Conservation (phyloP, 352 stramenopile genomes). For the Globisporangium abappressorium region DNA sequence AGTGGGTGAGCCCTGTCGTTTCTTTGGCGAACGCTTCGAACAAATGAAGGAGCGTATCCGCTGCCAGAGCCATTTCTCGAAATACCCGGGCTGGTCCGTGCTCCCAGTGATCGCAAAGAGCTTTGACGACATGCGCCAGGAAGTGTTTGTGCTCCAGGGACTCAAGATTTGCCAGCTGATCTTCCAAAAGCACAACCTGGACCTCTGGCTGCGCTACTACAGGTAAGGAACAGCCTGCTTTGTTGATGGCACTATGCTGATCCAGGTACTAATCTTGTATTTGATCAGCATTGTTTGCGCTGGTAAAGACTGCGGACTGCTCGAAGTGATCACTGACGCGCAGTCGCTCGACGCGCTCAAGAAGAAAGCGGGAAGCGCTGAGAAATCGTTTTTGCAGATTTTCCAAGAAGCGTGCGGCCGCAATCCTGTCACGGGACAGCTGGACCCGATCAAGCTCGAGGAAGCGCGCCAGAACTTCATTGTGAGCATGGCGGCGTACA, state of each 20-base stretch:
- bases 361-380: conserved; percentile 64
- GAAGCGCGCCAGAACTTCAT: conserved; percentile 93
- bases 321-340: conserved; percentile 94
- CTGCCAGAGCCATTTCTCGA: conserved; percentile 59
- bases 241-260: not conserved
- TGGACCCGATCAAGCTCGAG: conserved; percentile 43
- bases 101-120: conserved; percentile 95
- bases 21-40: conserved; percentile 86
- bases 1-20: conserved; percentile 28
- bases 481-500: conserved; percentile 94
- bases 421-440: conserved; percentile 35
- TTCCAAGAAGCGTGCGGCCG: conserved; percentile 49
- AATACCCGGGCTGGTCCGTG: conserved; percentile 82
- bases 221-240: conserved; percentile 19
- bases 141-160: conserved; percentile 95
- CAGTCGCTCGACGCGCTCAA: conserved; percentile 96
- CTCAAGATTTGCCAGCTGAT: conserved; percentile 92
- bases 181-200: conserved; percentile 87
- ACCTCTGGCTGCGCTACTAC: conserved; percentile 94
- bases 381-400: conserved; percentile 39
- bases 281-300: conserved; percentile 88
- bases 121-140: conserved; percentile 96
- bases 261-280: not conserved
- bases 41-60: conserved; percentile 86
- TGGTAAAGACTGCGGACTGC: conserved; percentile 88